Conservation (phyloP, 2,329 filamentous ascomycete species). For the Trichophyton schoenleinii region DNA sequence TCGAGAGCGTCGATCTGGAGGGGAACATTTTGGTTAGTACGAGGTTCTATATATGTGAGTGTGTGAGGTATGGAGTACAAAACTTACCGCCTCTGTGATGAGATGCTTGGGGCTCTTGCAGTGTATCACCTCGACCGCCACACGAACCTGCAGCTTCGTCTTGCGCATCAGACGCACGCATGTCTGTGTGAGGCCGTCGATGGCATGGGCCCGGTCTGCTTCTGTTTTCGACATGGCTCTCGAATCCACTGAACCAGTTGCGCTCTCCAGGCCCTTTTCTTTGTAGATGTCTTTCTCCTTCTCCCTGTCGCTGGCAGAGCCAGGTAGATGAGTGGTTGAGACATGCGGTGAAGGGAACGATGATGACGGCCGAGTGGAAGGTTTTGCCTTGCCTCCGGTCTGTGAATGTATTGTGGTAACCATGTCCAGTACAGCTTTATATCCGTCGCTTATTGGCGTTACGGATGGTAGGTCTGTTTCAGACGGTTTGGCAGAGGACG, state of each 20-base stretch:
- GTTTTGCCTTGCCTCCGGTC: slow-evolving; percentile 44
- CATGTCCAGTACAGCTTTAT: slow-evolving; percentile 62
- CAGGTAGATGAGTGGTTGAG: slow-evolving; percentile 19
- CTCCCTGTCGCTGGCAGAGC: neutral
- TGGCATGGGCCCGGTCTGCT: slow-evolving; percentile 65
- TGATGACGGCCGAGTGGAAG: slow-evolving; percentile 12
- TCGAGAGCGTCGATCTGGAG: slow-evolving; percentile 73
- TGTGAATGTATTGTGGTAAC: slow-evolving; percentile 52
- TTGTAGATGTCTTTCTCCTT: neutral
- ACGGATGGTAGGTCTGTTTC: slow-evolving; percentile 29
- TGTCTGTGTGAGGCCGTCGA: slow-evolving; percentile 71
- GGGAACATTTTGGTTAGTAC: neutral
- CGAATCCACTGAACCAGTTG: slow-evolving; percentile 32
- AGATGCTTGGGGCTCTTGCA: slow-evolving; percentile 96
- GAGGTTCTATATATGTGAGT: neutral
- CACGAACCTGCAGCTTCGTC: slow-evolving; percentile 80
- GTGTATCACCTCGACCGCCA: slow-evolving; percentile 92
- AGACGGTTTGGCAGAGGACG: slow-evolving; percentile 35
- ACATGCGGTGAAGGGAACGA: slow-evolving; percentile 11
- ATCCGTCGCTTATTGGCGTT: slow-evolving; percentile 56
- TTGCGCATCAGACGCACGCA: slow-evolving; percentile 79
- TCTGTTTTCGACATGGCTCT: slow-evolving; percentile 51
- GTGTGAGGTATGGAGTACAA: neutral
- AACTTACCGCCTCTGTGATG: slow-evolving; percentile 72
- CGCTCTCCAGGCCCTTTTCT: neutral